Conservation (phyloP, 208 protist genomes). For the Leishmania mexicana region DNA sequence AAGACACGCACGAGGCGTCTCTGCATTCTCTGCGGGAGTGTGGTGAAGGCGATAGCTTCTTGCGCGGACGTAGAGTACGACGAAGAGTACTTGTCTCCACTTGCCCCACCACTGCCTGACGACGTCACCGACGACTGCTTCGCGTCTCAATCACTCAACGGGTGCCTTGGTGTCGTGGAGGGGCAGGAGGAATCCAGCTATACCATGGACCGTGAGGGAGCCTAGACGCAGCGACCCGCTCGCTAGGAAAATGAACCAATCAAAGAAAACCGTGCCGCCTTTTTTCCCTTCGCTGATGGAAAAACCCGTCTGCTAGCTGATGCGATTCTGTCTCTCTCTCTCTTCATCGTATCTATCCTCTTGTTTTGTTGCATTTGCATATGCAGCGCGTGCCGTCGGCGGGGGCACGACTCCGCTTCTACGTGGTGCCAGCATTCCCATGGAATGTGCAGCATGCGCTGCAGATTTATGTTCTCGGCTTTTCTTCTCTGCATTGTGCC, state of each 20-base stretch:
- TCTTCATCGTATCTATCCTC: background rate
- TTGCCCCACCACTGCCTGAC: background rate
- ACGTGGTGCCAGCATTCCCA: background rate
- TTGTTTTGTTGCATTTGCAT: background rate
- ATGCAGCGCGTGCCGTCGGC: background rate
- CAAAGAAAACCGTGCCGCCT: background rate
- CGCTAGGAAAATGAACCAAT: background rate
- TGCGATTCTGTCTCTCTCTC: background rate
- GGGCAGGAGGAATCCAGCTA: background rate
- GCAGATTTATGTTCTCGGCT: background rate
- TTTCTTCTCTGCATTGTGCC: background rate
- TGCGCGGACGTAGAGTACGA: conserved; percentile 10
- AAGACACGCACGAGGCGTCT: conserved; percentile 13
- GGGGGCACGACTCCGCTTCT: background rate
- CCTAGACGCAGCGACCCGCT: background rate
- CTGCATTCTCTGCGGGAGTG: conserved; percentile 14
- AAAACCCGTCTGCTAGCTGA: background rate
- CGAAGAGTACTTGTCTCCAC: conserved; percentile 18
- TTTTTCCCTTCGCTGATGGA: background rate
- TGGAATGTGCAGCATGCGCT: background rate
- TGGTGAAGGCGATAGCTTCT: conserved; percentile 12
- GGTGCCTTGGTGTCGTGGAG: conserved; percentile 20
- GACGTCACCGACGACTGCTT: background rate
- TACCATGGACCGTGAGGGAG: conserved; percentile 4
- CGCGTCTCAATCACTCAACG: conserved; percentile 9